These are phyloP conservation scores for Fennellomyces sp. DNA, from an alignment of 371 early-diverging fungal genomes.

Conservation along the genomic window DNA sequence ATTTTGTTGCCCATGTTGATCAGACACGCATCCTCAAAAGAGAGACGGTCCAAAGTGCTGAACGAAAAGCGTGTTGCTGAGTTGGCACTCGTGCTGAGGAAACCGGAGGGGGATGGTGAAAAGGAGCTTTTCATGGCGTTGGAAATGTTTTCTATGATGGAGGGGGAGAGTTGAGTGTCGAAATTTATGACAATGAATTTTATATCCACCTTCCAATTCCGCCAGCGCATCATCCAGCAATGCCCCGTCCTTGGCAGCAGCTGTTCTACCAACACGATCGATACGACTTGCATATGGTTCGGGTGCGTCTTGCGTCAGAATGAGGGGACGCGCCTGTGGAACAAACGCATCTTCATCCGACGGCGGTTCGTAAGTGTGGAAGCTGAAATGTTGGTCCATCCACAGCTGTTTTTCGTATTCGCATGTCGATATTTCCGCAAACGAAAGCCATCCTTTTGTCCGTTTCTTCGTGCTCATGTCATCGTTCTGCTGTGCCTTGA, in stretches of 20 bases:
- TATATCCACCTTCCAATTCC: slow-evolving; percentile 40
- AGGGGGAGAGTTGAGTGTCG: background rate
- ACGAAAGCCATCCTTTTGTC: slow-evolving; percentile 41
- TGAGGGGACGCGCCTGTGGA: slow-evolving; percentile 39
- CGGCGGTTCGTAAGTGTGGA: slow-evolving; percentile 36
- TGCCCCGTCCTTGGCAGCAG: slow-evolving; percentile 29
- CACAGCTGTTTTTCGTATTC: slow-evolving; percentile 49
- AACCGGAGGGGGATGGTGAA: slow-evolving; percentile 21
- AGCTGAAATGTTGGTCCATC: slow-evolving; percentile 51
- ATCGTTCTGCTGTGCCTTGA: slow-evolving; percentile 27
- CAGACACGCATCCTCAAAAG: slow-evolving; percentile 63
- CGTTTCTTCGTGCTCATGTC: slow-evolving; percentile 54
- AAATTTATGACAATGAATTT: background rate
- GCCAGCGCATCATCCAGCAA: slow-evolving; percentile 44
- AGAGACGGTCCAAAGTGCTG: slow-evolving; percentile 29
- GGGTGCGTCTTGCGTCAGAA: slow-evolving; percentile 44
- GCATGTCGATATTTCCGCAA: slow-evolving; percentile 60
- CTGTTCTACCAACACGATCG: slow-evolving; percentile 40
- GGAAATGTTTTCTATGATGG: slow-evolving; percentile 37
- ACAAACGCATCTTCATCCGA: slow-evolving; percentile 5
- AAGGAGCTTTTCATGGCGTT: slow-evolving; percentile 50
- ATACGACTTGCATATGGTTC: slow-evolving; percentile 46
- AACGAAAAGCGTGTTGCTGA: slow-evolving; percentile 29
- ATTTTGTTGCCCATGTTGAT: slow-evolving; percentile 46
- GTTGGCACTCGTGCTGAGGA: slow-evolving; percentile 23